Base-by-base conservation (phyloP, 2,329 filamentous ascomycete species). In the Alternaria alternata region DNA sequence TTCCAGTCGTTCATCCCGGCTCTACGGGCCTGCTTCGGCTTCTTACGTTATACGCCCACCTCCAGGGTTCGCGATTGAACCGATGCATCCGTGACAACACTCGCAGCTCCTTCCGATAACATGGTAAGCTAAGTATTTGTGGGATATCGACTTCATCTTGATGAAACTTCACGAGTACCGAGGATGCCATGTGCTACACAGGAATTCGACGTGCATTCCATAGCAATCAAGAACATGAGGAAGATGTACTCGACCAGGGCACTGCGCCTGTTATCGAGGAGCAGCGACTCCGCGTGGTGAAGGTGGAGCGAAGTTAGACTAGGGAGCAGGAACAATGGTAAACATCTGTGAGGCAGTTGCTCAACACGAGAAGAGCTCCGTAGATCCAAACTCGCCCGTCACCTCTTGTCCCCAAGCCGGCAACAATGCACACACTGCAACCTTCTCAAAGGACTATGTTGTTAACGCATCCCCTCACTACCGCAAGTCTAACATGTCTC, bases 11-110 rank as follows among this genome's bases (percentile, higher is more conserved):
- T 38, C 51, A 24, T 54, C 51, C 46, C 18, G 26, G 22, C 32
- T n/a, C 28, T 26, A 16, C 54, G 44, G 44, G 32, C 30, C 44
- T 56, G 44, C 54, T 49, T 56, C 54, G 54, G 54, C 39, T 41
- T 51, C 39, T 42, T 49, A 56, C 46, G 54, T 41, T 49, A 48
- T 36, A 48, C 28, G 26, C 34, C 53, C 34, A 34, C 53, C 34
- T 32, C 39, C 43, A 48, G 28, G 12, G 30, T 36, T 24, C 30
- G 16, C 16, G 22, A n/a, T 22, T 43, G 24, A n/a, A 54, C 32
- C 22, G 30, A 54, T 38, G 39, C 20, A 34, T 54, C 41, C 39
- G 48, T 26, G 16, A 30, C 36, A 12, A 39, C 36, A 41, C 32
- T 30, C 22, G 39, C 22, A 7, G n/a, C 12, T n/a, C 48, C 20